A percentile compares a stretch with the other conserved stretches of the same genome.
phyloP scores from a whole-genome alignment of 2,329 filamentous ascomycete species.

The Knufia petricola region DNA sequence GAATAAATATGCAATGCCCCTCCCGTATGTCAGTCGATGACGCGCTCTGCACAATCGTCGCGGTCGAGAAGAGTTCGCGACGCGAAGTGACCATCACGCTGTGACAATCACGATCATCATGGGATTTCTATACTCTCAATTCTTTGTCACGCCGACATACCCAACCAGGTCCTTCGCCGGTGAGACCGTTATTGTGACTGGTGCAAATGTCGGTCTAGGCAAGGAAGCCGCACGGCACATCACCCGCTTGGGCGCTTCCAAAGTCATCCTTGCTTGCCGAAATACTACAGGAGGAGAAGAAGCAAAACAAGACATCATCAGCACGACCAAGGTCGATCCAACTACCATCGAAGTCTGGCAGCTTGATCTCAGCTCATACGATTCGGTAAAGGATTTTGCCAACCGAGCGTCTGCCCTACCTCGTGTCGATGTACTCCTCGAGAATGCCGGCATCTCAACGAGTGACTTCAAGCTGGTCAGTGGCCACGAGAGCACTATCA shows the following conservation, averaged over 20 bases:
- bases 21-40: too few species aligned
- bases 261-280: slow-evolving; percentile 39
- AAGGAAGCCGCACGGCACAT: slow-evolving; percentile 38
- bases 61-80: too few species aligned
- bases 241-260: slow-evolving; percentile 30
- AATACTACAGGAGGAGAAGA: slow-evolving; percentile 35
- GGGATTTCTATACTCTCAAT: slow-evolving; percentile 17
- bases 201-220: slow-evolving; percentile 40
- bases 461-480: slow-evolving; percentile 13
- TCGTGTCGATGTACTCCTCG: slow-evolving; percentile 29
- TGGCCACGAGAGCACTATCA: slow-evolving; percentile 22
- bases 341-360: slow-evolving; percentile 36
- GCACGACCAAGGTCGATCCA: slow-evolving; percentile 22
- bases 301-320: slow-evolving; percentile 34
- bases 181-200: slow-evolving; percentile 40
- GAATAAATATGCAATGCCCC: too few species aligned
- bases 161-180: slow-evolving; percentile 14
- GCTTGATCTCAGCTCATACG: slow-evolving; percentile 35
- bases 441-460: slow-evolving; percentile 30
- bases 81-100: too few species aligned
- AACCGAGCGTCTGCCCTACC: slow-evolving; percentile 25
- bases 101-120: too few species aligned
- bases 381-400: slow-evolving; percentile 30
- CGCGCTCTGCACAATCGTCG: too few species aligned
- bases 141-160: slow-evolving; percentile 15